A percentile compares a stretch with the other conserved stretches of the same genome.
Conservation (phyloP, 768 basidiomycete species). For the Tricholoma flavovirens region DNA sequence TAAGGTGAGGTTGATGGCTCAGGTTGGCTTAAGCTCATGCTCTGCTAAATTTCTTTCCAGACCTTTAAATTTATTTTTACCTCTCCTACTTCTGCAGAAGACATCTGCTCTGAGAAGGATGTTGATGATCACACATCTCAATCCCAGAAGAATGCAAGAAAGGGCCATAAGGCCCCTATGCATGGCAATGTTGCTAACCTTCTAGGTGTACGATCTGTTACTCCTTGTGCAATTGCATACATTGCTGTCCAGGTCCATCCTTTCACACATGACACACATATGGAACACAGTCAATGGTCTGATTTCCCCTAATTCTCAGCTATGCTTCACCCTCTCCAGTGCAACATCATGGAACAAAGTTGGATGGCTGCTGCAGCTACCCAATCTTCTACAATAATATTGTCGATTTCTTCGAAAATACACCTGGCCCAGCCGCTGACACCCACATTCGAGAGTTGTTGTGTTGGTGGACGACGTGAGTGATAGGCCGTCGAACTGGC, state of each 20-base stretch:
- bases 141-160: not conserved
- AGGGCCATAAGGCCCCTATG: not conserved
- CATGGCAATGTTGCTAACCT: too few species aligned
- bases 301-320: too few species aligned
- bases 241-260: slow-evolving; percentile 16
- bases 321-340: too few species aligned
- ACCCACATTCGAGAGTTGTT: not conserved
- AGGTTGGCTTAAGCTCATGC: too few species aligned
- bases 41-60: slow-evolving; percentile 4
- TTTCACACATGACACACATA: not conserved
- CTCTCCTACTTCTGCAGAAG: too few species aligned
- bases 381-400: too few species aligned
- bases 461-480: slow-evolving; percentile 1
- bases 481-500: not conserved
- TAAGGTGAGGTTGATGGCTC: too few species aligned
- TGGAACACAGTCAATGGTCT: not conserved
- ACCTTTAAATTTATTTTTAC: slow-evolving; percentile 15
- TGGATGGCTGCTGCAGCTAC: too few species aligned
- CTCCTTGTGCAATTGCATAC: slow-evolving; percentile 20
- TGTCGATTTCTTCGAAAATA: too few species aligned
- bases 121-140: not conserved
- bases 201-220: slow-evolving; percentile 8
- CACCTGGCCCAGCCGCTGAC: slow-evolving; percentile 7
- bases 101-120: not conserved
- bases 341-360: too few species aligned